A percentile compares a stretch with the other conserved stretches of the same genome.
These are phyloP conservation scores for Taxillus chinensis DNA, from an alignment of 164 flowering plant genomes.

Conservation along the genomic window DNA sequence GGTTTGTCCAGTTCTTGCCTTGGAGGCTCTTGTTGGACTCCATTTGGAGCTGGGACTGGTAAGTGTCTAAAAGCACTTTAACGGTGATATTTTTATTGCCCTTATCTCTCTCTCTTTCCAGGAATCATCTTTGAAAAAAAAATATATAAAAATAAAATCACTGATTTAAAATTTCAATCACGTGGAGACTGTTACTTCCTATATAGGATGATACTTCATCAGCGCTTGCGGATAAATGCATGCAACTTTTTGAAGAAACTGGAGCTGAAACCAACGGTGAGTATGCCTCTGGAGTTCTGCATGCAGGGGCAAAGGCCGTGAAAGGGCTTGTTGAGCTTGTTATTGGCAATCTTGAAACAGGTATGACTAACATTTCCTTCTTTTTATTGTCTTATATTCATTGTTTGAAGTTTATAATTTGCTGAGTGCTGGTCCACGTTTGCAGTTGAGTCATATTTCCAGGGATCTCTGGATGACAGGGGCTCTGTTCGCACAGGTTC, in stretches of 20 bases:
- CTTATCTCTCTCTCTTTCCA: not conserved
- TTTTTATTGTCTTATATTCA: not conserved
- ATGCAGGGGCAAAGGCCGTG: slow-evolving; percentile 44
- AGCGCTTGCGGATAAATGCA: slow-evolving; percentile 53
- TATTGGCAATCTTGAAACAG: slow-evolving; percentile 44
- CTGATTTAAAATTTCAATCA: slow-evolving; percentile 7
- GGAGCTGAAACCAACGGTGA: slow-evolving; percentile 14
- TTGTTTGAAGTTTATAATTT: slow-evolving; percentile 1
- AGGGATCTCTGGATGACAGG: slow-evolving; percentile 24
- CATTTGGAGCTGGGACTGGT: slow-evolving; percentile 58
- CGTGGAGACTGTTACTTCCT: slow-evolving; percentile 12
- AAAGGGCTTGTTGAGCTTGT: slow-evolving; percentile 75
- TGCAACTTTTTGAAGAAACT: slow-evolving; percentile 27
- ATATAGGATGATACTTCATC: slow-evolving; percentile 74
- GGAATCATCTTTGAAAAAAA: not conserved
- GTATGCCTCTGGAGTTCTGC: slow-evolving; percentile 19
- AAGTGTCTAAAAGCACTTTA: slow-evolving; percentile 5
- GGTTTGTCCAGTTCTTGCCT: slow-evolving; percentile 53
- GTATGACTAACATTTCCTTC: slow-evolving; percentile 17
- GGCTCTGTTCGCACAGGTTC: slow-evolving; percentile 28
- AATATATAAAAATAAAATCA: not conserved
- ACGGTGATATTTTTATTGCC: not conserved
- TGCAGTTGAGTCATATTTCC: slow-evolving; percentile 43
- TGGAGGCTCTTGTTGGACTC: slow-evolving; percentile 69
- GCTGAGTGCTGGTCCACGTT: slow-evolving; percentile 8